phyloP scores from a whole-genome alignment of 75 land plant genomes.

The Cunninghamia lanceolata region DNA sequence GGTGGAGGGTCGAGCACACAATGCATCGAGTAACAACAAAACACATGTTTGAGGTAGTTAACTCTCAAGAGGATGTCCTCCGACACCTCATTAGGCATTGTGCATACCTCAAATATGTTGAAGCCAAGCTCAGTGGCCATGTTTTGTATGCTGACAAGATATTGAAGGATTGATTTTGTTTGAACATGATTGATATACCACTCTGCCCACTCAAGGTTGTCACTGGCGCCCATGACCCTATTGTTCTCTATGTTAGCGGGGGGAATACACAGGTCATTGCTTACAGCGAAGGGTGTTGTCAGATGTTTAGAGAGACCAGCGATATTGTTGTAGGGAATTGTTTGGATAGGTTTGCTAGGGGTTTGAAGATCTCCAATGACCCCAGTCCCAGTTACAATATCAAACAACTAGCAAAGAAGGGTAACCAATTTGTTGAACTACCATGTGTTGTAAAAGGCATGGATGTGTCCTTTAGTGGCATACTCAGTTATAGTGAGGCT shows the following conservation, averaged over 20 bases:
- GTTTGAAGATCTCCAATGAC: too few relatives aligned
- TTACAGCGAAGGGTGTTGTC: slow-evolving; percentile 76
- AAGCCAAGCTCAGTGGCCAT: slow-evolving; percentile 40
- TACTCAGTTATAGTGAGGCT: slow-evolving; percentile 89
- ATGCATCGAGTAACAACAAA: slow-evolving; percentile 30
- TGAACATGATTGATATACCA: slow-evolving; percentile 49
- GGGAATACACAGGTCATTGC: slow-evolving; percentile 95
- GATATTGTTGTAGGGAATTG: slow-evolving; percentile 93
- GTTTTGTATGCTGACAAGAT: slow-evolving; percentile 44
- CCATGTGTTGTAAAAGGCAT: slow-evolving; percentile 98
- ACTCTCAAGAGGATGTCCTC: slow-evolving; percentile 45
- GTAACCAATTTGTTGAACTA: slow-evolving; percentile 76
- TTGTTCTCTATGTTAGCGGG: slow-evolving; percentile 86
- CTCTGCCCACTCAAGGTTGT: slow-evolving; percentile 47
- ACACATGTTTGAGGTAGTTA: slow-evolving; percentile 45
- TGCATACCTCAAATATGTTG: slow-evolving; percentile 54
- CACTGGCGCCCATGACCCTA: slow-evolving; percentile 76
- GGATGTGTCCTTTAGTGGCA: slow-evolving; percentile 99
- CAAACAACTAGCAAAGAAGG: slow-evolving; percentile 95
- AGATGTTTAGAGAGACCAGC: slow-evolving; percentile 89
- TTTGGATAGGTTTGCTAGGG: slow-evolving; percentile 86
- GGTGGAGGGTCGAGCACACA: slow-evolving; percentile 38
- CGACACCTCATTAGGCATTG: slow-evolving; percentile 40
- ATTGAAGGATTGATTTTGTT: slow-evolving; percentile 42
- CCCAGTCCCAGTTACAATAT: too few relatives aligned